phyloP scores from a whole-genome alignment of 164 flowering plant species.

The grape (Vitis vinifera) region ASM3070453v1 NC_081812.1:17584501-17585000 shows the following conservation, averaged over 20 bases:
- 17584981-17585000: constrained; percentile 25
- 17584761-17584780: constrained; percentile 8
- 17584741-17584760: constrained; percentile 15
- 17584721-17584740: constrained; percentile 9
- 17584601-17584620: neutral
- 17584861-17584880: constrained; percentile 22
- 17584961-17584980: neutral
- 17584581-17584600: neutral
- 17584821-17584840: constrained; percentile 19
- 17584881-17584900: constrained; percentile 18
- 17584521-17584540: neutral
- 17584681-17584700: neutral
- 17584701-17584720: neutral
- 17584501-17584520: neutral
- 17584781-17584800: constrained; percentile 18
- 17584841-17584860: constrained; percentile 9
- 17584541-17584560: neutral
- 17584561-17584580: neutral
- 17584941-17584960: neutral
- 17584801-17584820: constrained; percentile 26
- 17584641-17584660: constrained; percentile 5
- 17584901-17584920: constrained; percentile 50
- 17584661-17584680: constrained; percentile 7
- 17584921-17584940: constrained; percentile 27
- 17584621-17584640: neutral